phyloP scores from a whole-genome alignment of 140 eudicot genomes.

The Stevia rebaudiana region DNA sequence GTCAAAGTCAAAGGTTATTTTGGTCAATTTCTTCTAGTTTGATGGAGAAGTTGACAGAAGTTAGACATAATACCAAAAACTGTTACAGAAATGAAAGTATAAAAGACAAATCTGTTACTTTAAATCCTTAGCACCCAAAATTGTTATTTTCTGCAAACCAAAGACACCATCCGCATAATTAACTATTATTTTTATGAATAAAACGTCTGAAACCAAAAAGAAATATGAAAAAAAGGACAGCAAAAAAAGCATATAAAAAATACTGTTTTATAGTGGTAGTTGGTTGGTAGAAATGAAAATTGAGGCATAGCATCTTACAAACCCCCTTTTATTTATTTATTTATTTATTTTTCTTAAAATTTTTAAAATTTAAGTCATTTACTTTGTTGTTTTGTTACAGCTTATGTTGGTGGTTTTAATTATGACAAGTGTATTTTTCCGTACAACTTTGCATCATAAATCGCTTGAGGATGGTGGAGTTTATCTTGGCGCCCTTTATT shows the following conservation, averaged over 20 bases:
- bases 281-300: not conserved
- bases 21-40: too few relatives aligned
- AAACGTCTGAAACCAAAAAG: not conserved
- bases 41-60: too few relatives aligned
- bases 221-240: not conserved
- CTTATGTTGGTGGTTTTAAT: slow-evolving; percentile 55
- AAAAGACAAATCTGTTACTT: too few relatives aligned
- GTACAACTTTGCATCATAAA: slow-evolving; percentile 72
- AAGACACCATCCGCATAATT: too few relatives aligned
- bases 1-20: too few relatives aligned
- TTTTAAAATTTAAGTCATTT: not conserved
- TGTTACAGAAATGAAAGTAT: too few relatives aligned
- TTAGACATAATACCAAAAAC: too few relatives aligned
- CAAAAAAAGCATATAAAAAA: not conserved
- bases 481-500: slow-evolving; percentile 85
- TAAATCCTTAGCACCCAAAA: too few relatives aligned
- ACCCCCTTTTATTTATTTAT: not conserved
- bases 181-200: too few relatives aligned
- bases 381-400: slow-evolving; percentile 34
- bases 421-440: slow-evolving; percentile 72
- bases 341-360: not conserved
- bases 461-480: slow-evolving; percentile 80
- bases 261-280: not conserved
- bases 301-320: not conserved
- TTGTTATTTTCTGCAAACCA: too few relatives aligned